Percentiles rank a stretch among this genome's conserved stretches.
Conservation (phyloP, 139 green algal genomes). For the Closterium sp. region DNA sequence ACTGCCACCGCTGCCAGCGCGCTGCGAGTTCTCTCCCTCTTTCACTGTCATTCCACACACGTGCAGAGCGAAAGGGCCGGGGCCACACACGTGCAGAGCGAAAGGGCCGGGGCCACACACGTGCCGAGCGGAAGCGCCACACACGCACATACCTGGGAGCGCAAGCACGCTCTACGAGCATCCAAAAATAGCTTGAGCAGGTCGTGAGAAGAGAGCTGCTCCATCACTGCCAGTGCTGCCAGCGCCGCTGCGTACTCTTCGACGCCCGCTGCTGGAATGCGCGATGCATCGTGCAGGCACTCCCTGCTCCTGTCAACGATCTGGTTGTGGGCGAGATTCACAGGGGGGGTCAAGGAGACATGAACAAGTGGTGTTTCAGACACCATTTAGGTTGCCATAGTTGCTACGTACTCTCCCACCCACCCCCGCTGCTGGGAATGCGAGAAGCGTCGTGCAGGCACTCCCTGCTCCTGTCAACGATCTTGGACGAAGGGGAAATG, state of each 20-base stretch:
- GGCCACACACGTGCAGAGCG: no score
- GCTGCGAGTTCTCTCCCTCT: no score
- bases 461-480: slow-evolving; percentile 35
- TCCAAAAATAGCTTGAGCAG: slow-evolving; percentile 32
- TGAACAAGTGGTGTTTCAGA: no score
- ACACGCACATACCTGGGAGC: slow-evolving; percentile 24
- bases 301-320: slow-evolving; percentile 42
- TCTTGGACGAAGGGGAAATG: no score
- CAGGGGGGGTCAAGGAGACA: no score
- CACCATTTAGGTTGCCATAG: no score
- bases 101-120: no score
- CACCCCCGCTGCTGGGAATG: slow-evolving; percentile 17
- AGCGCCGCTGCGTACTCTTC: slow-evolving; percentile 59
- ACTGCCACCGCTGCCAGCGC: not conserved
- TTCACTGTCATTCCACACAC: no score
- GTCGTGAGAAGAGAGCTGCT: slow-evolving; percentile 30
- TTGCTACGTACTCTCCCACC: no score
- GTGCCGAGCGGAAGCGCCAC: no score
- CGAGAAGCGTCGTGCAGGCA: slow-evolving; percentile 21
- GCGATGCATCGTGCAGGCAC: slow-evolving; percentile 32
- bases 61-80: no score
- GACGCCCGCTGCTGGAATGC: slow-evolving; percentile 22
- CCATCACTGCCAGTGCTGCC: slow-evolving; percentile 45
- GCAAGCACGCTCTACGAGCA: slow-evolving; percentile 14
- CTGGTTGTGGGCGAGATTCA: not conserved